phyloP scores from a whole-genome alignment of 202 grass and related monocot species.

The Cymbopogon flexuosus region DNA sequence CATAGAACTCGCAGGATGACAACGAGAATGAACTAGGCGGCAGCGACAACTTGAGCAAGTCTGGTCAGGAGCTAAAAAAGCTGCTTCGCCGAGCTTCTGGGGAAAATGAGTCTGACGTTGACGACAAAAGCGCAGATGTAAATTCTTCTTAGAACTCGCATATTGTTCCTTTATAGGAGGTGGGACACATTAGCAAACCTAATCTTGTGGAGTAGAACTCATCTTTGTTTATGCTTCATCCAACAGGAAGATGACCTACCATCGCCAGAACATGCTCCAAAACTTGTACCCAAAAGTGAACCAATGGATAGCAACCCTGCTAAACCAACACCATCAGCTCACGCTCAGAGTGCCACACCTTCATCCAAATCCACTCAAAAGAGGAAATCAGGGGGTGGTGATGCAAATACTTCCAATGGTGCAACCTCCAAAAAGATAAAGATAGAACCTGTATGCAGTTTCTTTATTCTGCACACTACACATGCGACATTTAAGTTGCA shows the following conservation, averaged over 20 bases:
- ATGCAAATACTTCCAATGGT: constrained; percentile 43
- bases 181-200: background rate
- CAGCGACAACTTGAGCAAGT: constrained; percentile 56
- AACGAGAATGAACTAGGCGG: constrained; percentile 60
- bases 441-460: constrained; percentile 54
- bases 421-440: constrained; percentile 50
- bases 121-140: constrained; percentile 54
- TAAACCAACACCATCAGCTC: constrained; percentile 34
- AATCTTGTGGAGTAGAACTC: constrained; percentile 16
- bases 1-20: constrained; percentile 37
- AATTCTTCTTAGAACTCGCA: constrained; percentile 21
- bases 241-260: constrained; percentile 61
- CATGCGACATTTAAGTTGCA: constrained; percentile 21
- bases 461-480: background rate
- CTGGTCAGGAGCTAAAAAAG: constrained; percentile 83
- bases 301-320: constrained; percentile 45
- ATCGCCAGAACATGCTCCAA: constrained; percentile 44
- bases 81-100: constrained; percentile 57
- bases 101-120: constrained; percentile 58
- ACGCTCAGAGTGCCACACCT: constrained; percentile 27
- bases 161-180: constrained; percentile 5
- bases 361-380: constrained; percentile 63
- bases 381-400: constrained; percentile 48
- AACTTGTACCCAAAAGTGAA: constrained; percentile 54
- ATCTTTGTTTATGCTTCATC: constrained; percentile 29